Percentiles rank a stretch among this genome's conserved stretches.
Evolutionary conservation across 2,329 filamentous ascomycete species (phyloP).

Genomic region (Aspergillus glaucus): DNA sequence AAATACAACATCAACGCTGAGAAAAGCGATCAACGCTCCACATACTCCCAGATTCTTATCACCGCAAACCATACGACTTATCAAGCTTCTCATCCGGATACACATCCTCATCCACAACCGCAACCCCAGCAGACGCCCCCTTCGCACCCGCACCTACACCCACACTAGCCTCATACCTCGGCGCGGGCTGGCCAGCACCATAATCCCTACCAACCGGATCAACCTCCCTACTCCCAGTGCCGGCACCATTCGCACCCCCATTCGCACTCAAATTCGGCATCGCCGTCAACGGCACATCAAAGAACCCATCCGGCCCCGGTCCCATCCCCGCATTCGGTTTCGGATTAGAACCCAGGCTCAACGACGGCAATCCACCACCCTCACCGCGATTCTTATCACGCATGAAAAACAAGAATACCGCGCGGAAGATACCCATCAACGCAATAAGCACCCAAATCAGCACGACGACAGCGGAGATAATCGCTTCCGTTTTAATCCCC

Average conservation of each 20-base stretch:
- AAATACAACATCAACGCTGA: neutral
- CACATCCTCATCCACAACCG: constrained; percentile 2
- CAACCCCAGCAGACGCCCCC: neutral
- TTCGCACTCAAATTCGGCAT: constrained; percentile 18
- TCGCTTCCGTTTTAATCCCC: constrained; percentile 66
- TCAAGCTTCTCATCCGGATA: constrained; percentile 36
- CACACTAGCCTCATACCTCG: constrained; percentile 19
- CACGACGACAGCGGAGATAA: constrained; percentile 70
- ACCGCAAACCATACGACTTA: neutral
- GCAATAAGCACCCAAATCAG: constrained; percentile 72
- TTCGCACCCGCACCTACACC: constrained; percentile 7
- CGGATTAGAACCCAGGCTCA: constrained; percentile 3
- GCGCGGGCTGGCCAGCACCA: constrained; percentile 13
- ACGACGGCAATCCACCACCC: constrained; percentile 42
- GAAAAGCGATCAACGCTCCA: neutral
- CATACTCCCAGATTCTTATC: neutral
- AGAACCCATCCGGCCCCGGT: constrained; percentile 24
- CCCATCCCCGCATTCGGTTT: neutral
- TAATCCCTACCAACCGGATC: too few relatives aligned
- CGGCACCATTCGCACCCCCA: neutral
- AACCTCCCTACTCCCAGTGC: too few relatives aligned
- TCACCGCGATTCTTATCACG: constrained; percentile 57
- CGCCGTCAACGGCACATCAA: constrained; percentile 32
- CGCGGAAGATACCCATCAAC: constrained; percentile 65
- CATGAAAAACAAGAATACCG: constrained; percentile 54